These are phyloP conservation scores for Fusarium setosum DNA, from an alignment of 2,329 filamentous ascomycete genomes.

Conservation along the genomic window DNA sequence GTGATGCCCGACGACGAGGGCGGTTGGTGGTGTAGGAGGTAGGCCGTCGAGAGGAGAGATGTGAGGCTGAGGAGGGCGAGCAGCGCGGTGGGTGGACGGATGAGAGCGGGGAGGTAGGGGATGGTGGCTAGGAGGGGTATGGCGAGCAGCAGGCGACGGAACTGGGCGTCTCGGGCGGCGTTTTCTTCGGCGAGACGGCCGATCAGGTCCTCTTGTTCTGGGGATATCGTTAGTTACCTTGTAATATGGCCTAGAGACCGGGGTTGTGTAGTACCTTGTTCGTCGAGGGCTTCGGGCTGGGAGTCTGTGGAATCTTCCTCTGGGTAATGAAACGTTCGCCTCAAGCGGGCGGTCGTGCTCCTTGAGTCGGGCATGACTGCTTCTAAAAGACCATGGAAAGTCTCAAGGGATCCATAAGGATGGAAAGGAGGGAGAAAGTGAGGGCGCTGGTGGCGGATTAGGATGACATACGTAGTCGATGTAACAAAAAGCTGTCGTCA, in stretches of 20 bases:
- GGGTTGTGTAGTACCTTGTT: conserved; percentile 67
- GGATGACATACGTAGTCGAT: conserved; percentile 2
- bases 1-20: conserved; percentile 65
- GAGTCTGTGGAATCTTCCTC: conserved; percentile 63
- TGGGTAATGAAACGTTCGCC: conserved; percentile 83
- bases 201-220: conserved; percentile 76
- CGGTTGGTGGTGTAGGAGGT: conserved; percentile 67
- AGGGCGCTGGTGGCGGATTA: not conserved
- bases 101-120: conserved; percentile 60
- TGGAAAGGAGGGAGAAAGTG: not conserved
- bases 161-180: conserved; percentile 66
- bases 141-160: conserved; percentile 66
- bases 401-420: not conserved
- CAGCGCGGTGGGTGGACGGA: conserved; percentile 51
- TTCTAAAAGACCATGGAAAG: not conserved
- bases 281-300: conserved; percentile 74
- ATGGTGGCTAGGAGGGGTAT: conserved; percentile 68
- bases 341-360: conserved; percentile 67
- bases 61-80: conserved; percentile 69
- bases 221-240: not conserved
- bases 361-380: conserved; percentile 39
- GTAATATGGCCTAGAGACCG: not conserved
- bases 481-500: conserved; percentile 29
- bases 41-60: conserved; percentile 72
- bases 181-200: conserved; percentile 65